Evolutionary conservation across 805 yeast species (phyloP), one percentile per base, ranked within the genome.

Genomic region (Candida multigemmis): DNA sequence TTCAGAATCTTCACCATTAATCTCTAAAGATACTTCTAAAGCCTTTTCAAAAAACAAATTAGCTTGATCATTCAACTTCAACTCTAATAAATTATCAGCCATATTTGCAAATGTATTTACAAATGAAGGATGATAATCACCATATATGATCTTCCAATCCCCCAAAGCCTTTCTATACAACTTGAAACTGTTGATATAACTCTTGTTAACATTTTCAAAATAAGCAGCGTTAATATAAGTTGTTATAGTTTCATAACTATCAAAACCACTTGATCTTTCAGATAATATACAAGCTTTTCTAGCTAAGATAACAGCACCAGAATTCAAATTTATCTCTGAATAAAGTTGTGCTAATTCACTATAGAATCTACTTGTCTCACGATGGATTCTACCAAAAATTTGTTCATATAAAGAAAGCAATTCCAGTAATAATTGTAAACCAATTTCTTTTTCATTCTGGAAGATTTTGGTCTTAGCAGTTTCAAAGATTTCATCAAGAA

Each of bases 231-330:
- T 85, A 41, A 77, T 65, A 48, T 79, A 71, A 21, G 83, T 62
- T 38, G 84, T 68, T 20, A 84, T 52, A 14, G 87, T 70, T 37
- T 85, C 89, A 42, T 70, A 71, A 9, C 91, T 71, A 46, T 89
- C 97, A 36, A 75, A 52, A 35, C 98, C 98, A 27, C 62, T 52
- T 8, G 76, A 66, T 56, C 97, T 75, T 62, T 89, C 97, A 33
- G 77, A 65, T 34, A 86, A 72, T 21, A 73, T 60, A 35, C 75
- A 68, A 2, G 95, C 73, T 48, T 72, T 77, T 40, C 91, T 73
- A 11, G 77, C 71, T 37, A 71, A 59, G 8, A 65, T 68, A 27
- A 74, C 64, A 8, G 96, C 86, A 37, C 73, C 76, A 14, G 60
- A 56, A 12, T 56, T 48, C 40, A 68, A 55, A 10, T 74, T 74